Evolutionary conservation across 495 filamentous ascomycete species (phyloP), one percentile per base, ranked within the genome.

Genomic region (Tuber magnatum): DNA sequence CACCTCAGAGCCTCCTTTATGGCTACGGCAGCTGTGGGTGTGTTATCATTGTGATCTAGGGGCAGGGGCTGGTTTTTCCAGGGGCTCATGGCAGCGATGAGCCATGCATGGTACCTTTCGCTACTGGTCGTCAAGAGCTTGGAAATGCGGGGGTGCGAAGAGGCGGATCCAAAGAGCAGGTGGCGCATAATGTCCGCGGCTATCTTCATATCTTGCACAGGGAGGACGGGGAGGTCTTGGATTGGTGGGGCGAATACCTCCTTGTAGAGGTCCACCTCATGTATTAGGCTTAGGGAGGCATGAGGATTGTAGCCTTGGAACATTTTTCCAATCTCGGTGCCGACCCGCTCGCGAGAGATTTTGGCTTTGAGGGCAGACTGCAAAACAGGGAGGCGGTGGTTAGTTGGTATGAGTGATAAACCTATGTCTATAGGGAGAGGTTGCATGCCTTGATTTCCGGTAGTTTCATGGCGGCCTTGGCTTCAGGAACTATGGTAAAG

Each of bases 281-380:
- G 87, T 56, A 98, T 91, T 51, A 93, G 85, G 24, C 87, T 83
- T 44, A 99, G 85, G 4, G 93, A 88, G 40, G 81, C 83, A 69
- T 86, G 87, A 65, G 95, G 93, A 80, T 92, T 87, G 43, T 90
- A 89, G 6, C 91, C 91, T 83, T 88, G 90, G 41, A 99, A 86
- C 92, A 97, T 97, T 85, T 98, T 98, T 76, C 92, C 90, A 8
- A 97, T 61, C 82, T 99, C 95, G 4, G 88, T 86, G 1, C 92
- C 91, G 3, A 98, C 88, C 70, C 95, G 86, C 83, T n/a, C n/a
- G n/a, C n/a, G n/a, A n/a, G n/a, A n/a, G n/a, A n/a, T n/a, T n/a
- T n/a, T n/a, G n/a, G n/a, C 98, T 76, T 86, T 89, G 28, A 99
- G 84, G 32, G 92, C 91, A 14, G 89, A 85, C 75, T 92, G 86